Conservation (phyloP, 129 eudicot species). For the Arctium lappa region DNA sequence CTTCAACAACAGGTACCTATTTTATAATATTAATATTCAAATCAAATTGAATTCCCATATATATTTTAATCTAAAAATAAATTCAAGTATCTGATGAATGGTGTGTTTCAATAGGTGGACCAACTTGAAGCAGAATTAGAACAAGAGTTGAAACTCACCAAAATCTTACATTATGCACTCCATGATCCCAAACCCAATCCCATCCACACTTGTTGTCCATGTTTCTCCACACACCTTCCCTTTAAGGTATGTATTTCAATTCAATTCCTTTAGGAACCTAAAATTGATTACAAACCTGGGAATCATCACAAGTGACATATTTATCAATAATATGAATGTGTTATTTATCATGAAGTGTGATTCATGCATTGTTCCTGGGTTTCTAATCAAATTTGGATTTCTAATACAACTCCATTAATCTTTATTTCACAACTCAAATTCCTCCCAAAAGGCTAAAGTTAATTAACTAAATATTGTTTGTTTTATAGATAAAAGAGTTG, state of each 20-base stretch:
- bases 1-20: constrained; percentile 63
- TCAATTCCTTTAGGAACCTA: no score
- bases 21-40: no score
- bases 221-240: constrained; percentile 63
- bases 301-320: no score
- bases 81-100: background rate
- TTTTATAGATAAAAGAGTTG: constrained; percentile 62
- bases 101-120: constrained; percentile 42
- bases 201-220: constrained; percentile 49
- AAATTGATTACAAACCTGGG: no score
- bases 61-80: no score
- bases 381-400: no score
- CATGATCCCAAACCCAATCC: constrained; percentile 41
- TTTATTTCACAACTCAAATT: background rate
- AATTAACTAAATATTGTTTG: no score
- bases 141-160: constrained; percentile 63
- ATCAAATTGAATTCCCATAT: background rate
- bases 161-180: constrained; percentile 60
- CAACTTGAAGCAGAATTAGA: constrained; percentile 63
- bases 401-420: no score
- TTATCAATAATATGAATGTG: no score
- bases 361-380: no score
- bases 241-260: constrained; percentile 36
- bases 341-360: no score
- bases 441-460: background rate